Evolutionary conservation across 2,329 filamentous ascomycete genomes (phyloP).

Genomic region (Helotiales sp.): DNA sequence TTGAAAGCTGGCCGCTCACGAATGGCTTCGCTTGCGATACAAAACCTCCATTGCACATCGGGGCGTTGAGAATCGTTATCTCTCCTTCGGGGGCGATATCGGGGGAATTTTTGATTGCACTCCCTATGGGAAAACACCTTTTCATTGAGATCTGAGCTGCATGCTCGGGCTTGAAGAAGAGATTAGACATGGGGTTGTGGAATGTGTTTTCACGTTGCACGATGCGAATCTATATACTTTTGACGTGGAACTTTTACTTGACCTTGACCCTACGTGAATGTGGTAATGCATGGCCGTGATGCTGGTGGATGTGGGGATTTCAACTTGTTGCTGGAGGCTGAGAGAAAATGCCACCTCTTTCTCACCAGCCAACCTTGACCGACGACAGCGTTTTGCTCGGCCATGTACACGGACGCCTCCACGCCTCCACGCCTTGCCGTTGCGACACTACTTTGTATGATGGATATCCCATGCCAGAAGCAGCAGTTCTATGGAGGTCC

Average conservation of each 20-base stretch:
- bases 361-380: too few relatives aligned
- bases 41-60: conserved; percentile 63
- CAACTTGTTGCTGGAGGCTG: too few relatives aligned
- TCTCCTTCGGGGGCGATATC: conserved; percentile 9
- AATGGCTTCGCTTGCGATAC: conserved; percentile 36
- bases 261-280: too few relatives aligned
- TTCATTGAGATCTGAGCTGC: background rate
- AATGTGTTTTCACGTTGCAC: too few relatives aligned
- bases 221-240: background rate
- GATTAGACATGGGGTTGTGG: background rate
- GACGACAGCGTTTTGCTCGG: too few relatives aligned
- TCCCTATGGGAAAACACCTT: background rate
- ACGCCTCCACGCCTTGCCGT: too few relatives aligned
- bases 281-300: too few relatives aligned
- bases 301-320: too few relatives aligned
- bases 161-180: conserved; percentile 6
- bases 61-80: conserved; percentile 48
- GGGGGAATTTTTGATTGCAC: conserved; percentile 13
- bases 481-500: background rate
- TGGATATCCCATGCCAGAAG: background rate
- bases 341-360: too few relatives aligned
- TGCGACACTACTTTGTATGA: too few relatives aligned
- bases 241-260: too few relatives aligned
- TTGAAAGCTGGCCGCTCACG: conserved; percentile 40
- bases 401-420: too few relatives aligned